phyloP scores from a whole-genome alignment of 2,329 filamentous ascomycete genomes.

The Lecanicillium sp. region DNA sequence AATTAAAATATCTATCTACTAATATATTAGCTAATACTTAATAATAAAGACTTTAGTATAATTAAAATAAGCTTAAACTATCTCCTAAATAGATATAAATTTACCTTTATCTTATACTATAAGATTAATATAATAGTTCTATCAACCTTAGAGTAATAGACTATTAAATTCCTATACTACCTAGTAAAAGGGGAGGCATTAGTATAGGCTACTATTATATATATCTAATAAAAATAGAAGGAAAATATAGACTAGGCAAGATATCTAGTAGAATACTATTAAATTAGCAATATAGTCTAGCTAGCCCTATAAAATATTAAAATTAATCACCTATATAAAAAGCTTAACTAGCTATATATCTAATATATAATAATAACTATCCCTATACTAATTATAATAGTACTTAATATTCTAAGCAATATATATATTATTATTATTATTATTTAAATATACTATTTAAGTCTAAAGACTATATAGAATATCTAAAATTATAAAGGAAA shows the following conservation, averaged over 20 bases:
- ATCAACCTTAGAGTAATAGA: not conserved
- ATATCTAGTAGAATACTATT: slow-evolving; percentile 4
- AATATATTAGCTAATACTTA: not conserved
- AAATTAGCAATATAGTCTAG: not conserved
- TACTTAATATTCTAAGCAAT: slow-evolving; percentile 4
- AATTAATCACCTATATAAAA: slow-evolving; percentile 3
- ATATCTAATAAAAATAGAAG: not conserved
- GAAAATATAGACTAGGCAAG: not conserved
- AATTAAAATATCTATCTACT: not conserved
- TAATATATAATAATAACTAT: slow-evolving; percentile 3
- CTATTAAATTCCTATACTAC: not conserved
- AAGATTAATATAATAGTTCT: not conserved
- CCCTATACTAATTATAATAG: not conserved
- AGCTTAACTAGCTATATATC: slow-evolving; percentile 3
- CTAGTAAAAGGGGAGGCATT: not conserved
- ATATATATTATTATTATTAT: not conserved
- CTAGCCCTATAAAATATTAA: not conserved
- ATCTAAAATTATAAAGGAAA: too few relatives aligned
- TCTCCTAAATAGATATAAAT: not conserved
- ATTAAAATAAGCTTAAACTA: not conserved
- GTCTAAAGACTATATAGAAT: too few relatives aligned
- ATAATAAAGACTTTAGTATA: not conserved
- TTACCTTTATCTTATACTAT: not conserved
- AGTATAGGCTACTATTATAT: not conserved
- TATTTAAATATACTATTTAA: slow-evolving; percentile 4